phyloP scores from a whole-genome alignment of 2,329 filamentous ascomycete genomes.

The Knufia fluminis region DNA sequence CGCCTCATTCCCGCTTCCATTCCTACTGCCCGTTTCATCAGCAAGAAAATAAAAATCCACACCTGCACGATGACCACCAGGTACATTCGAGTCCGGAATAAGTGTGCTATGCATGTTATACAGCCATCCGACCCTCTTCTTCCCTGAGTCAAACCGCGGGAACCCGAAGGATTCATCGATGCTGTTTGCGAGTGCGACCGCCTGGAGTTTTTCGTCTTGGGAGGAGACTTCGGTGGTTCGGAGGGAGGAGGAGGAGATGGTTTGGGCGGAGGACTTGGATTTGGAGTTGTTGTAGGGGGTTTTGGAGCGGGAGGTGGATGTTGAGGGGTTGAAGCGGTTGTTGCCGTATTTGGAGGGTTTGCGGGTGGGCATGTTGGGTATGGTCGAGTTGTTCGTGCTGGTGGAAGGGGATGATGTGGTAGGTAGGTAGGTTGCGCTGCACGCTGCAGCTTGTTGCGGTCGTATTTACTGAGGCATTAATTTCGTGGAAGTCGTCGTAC shows the following conservation, averaged over 20 bases:
- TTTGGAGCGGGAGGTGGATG: constrained; percentile 21
- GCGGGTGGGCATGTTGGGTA: constrained; percentile 38
- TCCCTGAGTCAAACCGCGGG: constrained; percentile 76
- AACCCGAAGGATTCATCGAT: constrained; percentile 98
- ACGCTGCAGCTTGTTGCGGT: background rate
- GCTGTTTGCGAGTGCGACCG: constrained; percentile 67
- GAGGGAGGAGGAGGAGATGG: constrained; percentile 66
- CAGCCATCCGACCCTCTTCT: constrained; percentile 81
- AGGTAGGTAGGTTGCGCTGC: background rate
- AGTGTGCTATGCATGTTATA: constrained; percentile 89
- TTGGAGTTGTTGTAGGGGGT: no score
- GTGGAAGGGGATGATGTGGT: background rate
- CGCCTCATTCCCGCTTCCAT: constrained; percentile 43
- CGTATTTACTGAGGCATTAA: background rate
- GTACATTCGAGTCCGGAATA: constrained; percentile 72
- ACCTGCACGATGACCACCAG: constrained; percentile 68
- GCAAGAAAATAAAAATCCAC: constrained; percentile 97
- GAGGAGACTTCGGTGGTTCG: constrained; percentile 76
- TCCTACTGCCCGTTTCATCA: no score
- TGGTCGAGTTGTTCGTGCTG: background rate
- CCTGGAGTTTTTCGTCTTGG: constrained; percentile 85
- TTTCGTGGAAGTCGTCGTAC: background rate
- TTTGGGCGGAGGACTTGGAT: constrained; percentile 61
- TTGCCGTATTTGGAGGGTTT: constrained; percentile 58
- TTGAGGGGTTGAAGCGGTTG: constrained; percentile 31